Evolutionary conservation across 2,329 filamentous ascomycete genomes (phyloP), one percentile per base, ranked within the genome.

Genomic region (Pseudogymnoascus sp.): DNA sequence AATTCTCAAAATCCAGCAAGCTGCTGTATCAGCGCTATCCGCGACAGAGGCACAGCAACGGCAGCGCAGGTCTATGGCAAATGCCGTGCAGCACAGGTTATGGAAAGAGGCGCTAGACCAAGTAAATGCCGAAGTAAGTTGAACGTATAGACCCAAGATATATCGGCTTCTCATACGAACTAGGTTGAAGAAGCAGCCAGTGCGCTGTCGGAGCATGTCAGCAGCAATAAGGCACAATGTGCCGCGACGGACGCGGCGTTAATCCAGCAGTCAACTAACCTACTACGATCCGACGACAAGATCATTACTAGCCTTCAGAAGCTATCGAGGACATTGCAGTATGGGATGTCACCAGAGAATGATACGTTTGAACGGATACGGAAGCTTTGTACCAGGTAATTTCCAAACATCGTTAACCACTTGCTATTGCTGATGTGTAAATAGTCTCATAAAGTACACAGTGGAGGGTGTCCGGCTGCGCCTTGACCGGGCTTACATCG

Each of bases 231-330:
- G 68, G 79, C 82, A 65, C 81, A 86, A 42, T 73, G 72, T 5
- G 79, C 79, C 6, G 74, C 74, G 0, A 76, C 79, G 0, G 77
- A 76, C 3, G 72, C 76, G 1, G 74, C 74, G 2, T 71, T 86
- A 14, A 79, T 78, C 56, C 76, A 79, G 63, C 79, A 78, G 0
- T 75, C 85, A 0, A 77, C 79, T 21, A 76, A 75, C 14, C 72
- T 82, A 10, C 74, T 89, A 7, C 77, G 78, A 7, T 82, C 84
- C 1, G 87, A 91, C 65, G 86, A 90, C 70, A 84, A 83, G 65
- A 77, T 90, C 2, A 75, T 90, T 1, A 77, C 81, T 18, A 85
- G 85, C 64, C 75, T 91, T 2, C 84, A 88, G 69, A 88, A 88
- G 67, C 78, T 90, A 1, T 81, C 86, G 0, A 80, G 80, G 64